These are phyloP conservation scores for Pseudonectria buxi DNA, from an alignment of 2,329 filamentous ascomycete species.

Conservation along the genomic window DNA sequence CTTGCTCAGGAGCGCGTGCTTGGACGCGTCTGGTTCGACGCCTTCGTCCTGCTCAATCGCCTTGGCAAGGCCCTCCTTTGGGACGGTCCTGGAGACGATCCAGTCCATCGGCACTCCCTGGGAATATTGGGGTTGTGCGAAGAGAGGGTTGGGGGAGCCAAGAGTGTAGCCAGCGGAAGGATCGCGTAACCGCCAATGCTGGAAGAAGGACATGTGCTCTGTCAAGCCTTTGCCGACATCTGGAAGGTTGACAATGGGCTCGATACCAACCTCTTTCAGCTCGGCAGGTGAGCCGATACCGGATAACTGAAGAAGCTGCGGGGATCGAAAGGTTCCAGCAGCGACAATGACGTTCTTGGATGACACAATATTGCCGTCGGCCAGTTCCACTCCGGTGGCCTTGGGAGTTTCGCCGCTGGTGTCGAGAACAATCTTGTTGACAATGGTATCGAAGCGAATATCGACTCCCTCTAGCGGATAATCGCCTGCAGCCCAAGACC, in stretches of 20 bases:
- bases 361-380: slow-evolving; percentile 18
- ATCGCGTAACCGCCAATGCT: slow-evolving; percentile 26
- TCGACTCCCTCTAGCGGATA: slow-evolving; percentile 22
- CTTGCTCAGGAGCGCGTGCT: slow-evolving; percentile 25
- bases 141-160: slow-evolving; percentile 29
- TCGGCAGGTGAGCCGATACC: slow-evolving; percentile 37
- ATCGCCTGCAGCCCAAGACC: slow-evolving; percentile 14
- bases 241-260: slow-evolving; percentile 29
- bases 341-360: slow-evolving; percentile 37
- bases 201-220: slow-evolving; percentile 22
- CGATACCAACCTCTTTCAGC: slow-evolving; percentile 35
- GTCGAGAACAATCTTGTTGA: slow-evolving; percentile 14
- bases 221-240: slow-evolving; percentile 42
- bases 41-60: slow-evolving; percentile 30
- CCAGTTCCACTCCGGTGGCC: slow-evolving; percentile 23
- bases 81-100: slow-evolving; percentile 23
- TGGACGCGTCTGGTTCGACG: slow-evolving; percentile 20
- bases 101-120: slow-evolving; percentile 32
- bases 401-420: slow-evolving; percentile 2
- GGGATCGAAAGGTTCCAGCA: slow-evolving; percentile 41
- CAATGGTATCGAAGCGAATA: slow-evolving; percentile 16
- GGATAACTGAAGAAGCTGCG: slow-evolving; percentile 41
- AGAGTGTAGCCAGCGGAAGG: slow-evolving; percentile 26
- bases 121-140: slow-evolving; percentile 28
- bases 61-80: slow-evolving; percentile 20